phyloP scores from a whole-genome alignment of 305 asterid genomes.

The Fraxinus sp. region DNA sequence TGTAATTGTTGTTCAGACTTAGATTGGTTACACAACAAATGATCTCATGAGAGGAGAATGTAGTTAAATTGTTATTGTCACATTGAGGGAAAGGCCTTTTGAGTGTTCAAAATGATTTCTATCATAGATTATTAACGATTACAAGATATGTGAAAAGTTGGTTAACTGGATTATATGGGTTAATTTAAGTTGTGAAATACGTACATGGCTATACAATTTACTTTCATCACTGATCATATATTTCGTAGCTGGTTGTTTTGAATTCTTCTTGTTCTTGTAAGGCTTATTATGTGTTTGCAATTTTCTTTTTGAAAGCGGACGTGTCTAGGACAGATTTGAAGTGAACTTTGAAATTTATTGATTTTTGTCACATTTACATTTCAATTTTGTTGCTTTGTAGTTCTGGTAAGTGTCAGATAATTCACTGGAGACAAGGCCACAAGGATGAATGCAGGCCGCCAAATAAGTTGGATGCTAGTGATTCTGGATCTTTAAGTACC shows the following conservation, averaged over 20 bases:
- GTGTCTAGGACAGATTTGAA: neutral
- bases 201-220: neutral
- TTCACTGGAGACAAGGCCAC: conserved; percentile 68
- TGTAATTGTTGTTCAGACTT: neutral
- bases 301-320: neutral
- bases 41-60: neutral
- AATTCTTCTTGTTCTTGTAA: neutral
- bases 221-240: neutral
- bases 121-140: neutral
- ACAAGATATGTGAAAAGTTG: neutral
- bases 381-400: conserved; percentile 26
- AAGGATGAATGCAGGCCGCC: conserved; percentile 51
- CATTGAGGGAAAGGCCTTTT: neutral
- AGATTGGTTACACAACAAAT: neutral
- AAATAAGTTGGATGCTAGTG: conserved; percentile 29
- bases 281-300: neutral
- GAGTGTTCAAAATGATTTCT: neutral
- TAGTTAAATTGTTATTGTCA: neutral
- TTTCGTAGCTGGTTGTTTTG: neutral
- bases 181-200: neutral
- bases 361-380: conserved; percentile 5
- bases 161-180: neutral
- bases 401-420: conserved; percentile 64
- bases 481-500: conserved; percentile 41
- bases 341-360: neutral